Base-by-base conservation (phyloP, 2,329 filamentous ascomycete species). In the Helicocarpus griseus region DNA sequence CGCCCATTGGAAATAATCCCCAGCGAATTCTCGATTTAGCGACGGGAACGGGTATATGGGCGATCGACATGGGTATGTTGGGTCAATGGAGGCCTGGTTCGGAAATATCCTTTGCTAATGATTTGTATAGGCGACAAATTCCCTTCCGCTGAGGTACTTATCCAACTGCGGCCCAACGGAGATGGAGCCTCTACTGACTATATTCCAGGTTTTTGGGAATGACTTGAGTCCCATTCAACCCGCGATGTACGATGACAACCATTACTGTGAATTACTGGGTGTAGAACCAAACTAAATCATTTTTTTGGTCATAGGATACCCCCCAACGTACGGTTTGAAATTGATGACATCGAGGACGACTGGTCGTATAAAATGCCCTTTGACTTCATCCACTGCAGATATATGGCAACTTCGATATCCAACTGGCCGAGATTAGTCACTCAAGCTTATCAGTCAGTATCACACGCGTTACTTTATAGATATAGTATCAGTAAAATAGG, bases 331-430 rank as follows among this genome's bases (percentile, higher is more conserved):
- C 72, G 69, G 4, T 83, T 83, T 65, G 70, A 81, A 54, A 73
- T 85, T 9, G 81, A 84, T 58, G 81, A 85, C 60, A 74, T 76
- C 50, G 81, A 83, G 56, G 71, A 77, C 40, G 72, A 77, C 9
- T 85, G 82, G 82, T 63, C 73, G 26, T 78, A 77, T 44, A 64
- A 69, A 3, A 67, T 74, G 47, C 63, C 62, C n/a, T 82, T 78
- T 58, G 80, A 83, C 61, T 73, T 77, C 56, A 75, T 83, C 73
- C 70, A 76, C 73, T 59, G 72, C 66, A 57, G 74, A 60, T 60
- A 76, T 70, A 70, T 78, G 72, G 58, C 70, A 57, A 72, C 71
- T 26, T 70, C 74, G 22, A 71, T 85, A 41, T 65, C 69, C 14
- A 70, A 83, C 58, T 80, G 78, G 63, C 67, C 68, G 2, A 66